A percentile compares a stretch with the other conserved stretches of the same genome.
Evolutionary conservation across 108 stramenopile genomes (phyloP).

Genomic region (Stephanodiscus minutulus): DNA sequence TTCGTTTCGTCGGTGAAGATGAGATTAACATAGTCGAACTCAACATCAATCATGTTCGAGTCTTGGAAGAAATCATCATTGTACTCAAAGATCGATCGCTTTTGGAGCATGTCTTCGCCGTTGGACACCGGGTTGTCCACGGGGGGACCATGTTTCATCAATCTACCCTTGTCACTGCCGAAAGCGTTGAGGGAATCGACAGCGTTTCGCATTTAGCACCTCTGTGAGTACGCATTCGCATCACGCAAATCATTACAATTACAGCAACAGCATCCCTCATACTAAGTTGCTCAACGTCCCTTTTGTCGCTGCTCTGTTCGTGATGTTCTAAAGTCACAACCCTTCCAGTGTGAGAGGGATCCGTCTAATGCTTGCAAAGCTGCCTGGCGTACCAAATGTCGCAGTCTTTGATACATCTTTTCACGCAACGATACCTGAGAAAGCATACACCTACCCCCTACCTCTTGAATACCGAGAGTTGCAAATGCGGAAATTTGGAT

Average conservation of each 20-base stretch:
- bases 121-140: constrained; percentile 65
- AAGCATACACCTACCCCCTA: constrained; percentile 51
- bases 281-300: not conserved
- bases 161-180: constrained; percentile 16
- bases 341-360: constrained; percentile 51
- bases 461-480: constrained; percentile 42
- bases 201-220: constrained; percentile 40
- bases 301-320: not conserved
- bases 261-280: no score
- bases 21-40: constrained; percentile 2
- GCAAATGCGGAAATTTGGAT: constrained; percentile 56
- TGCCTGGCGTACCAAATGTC: constrained; percentile 47
- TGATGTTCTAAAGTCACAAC: constrained; percentile 42
- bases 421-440: constrained; percentile 48
- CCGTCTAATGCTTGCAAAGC: constrained; percentile 4
- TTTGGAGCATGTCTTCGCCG: constrained; percentile 29
- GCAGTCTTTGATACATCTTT: constrained; percentile 67
- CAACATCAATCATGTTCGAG: constrained; percentile 18
- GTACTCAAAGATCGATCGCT: constrained; percentile 4
- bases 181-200: constrained; percentile 26
- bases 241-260: no score
- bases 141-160: constrained; percentile 40
- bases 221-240: constrained; percentile 12
- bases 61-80: constrained; percentile 24
- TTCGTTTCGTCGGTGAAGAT: not conserved